A percentile compares a stretch with the other conserved stretches of the same genome.
These are phyloP conservation scores for Perilla frutescens DNA, from an alignment of 257 asterid genomes.

Conservation along the genomic window DNA sequence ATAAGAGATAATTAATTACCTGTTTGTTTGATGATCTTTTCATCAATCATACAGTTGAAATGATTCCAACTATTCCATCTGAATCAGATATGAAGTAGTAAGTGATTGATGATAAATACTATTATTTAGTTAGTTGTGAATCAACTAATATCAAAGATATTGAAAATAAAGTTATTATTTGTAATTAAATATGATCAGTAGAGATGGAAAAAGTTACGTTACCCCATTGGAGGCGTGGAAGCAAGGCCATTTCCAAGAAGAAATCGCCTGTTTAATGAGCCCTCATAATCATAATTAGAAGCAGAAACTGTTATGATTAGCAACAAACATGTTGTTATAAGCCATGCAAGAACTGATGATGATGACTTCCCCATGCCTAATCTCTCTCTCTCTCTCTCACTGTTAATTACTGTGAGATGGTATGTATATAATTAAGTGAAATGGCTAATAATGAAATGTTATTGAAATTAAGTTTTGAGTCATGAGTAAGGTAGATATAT, in stretches of 20 bases:
- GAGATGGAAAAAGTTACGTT: not conserved
- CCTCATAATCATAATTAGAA: not conserved
- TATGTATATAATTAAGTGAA: not conserved
- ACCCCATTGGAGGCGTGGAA: conserved; percentile 59
- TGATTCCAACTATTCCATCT: conserved; percentile 98
- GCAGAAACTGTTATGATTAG: not conserved
- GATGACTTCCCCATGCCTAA: conserved; percentile 11
- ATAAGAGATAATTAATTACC: conserved; percentile 38
- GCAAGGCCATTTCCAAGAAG: conserved; percentile 49
- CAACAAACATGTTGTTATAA: conserved; percentile 7
- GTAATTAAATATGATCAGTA: no score
- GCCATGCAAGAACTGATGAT: conserved; percentile 21
- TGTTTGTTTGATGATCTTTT: conserved; percentile 62
- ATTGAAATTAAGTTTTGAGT: no score
- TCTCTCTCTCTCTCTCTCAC: not conserved
- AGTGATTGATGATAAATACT: not conserved
- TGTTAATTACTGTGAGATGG: not conserved
- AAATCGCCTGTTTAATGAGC: conserved; percentile 28
- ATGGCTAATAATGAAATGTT: no score
- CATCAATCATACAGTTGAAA: conserved; percentile 66
- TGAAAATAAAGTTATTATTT: no score
- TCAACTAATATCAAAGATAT: no score
- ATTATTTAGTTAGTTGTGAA: not conserved
- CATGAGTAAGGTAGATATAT: no score
- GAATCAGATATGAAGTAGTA: not conserved